Base-by-base conservation (phyloP, 306 rosid genomes). In the Fagus sylvatica region DNA sequence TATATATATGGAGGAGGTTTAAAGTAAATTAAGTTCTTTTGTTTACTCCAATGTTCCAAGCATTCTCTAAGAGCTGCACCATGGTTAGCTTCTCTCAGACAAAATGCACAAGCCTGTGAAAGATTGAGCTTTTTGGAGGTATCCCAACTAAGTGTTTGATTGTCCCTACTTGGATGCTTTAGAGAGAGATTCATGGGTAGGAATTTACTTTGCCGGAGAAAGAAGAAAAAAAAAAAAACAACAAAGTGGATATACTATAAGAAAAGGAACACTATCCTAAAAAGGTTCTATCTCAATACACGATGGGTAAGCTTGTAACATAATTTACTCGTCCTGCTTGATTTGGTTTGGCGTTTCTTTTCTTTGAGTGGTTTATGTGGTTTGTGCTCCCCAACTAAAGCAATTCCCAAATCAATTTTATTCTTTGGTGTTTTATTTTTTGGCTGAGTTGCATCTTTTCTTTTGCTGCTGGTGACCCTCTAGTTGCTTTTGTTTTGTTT, bases 71-170 rank as follows among this genome's bases (percentile, higher is more conserved):
- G 71, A 34, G 33, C 28, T 66, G 49, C 51, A 66, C 28, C 46
- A 16, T 39, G 71, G 71, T 37, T n/a, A 53, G 72, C 76, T 79
- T 69, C 75, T 81, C 76, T 75, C 81, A 71, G 61, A 78, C 73
- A 78, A 80, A 82, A 71, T 71, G 77, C 88, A 81, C 78, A 79
- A 80, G 43, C 69, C 73, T 79, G 85, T 83, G 75, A 86, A 88
- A 88, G 89, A 79, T 66, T n/a, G 43, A 56, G 75, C 79, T 80
- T 84, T 22, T 84, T 79, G 74, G 64, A 79, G 80, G 79, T 42
- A 75, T 71, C 55, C 43, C 73, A 40, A 70, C 51, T 48, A 64
- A 43, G 69, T 48, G 53, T 75, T 57, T 77, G 55, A 85, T 83
- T 90, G 78, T 73, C 19, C 78, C 66, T 61, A 39, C 87, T 62